Evolutionary conservation across 2,329 filamentous ascomycete species (phyloP).

Genomic region (Microdochium paspali): DNA sequence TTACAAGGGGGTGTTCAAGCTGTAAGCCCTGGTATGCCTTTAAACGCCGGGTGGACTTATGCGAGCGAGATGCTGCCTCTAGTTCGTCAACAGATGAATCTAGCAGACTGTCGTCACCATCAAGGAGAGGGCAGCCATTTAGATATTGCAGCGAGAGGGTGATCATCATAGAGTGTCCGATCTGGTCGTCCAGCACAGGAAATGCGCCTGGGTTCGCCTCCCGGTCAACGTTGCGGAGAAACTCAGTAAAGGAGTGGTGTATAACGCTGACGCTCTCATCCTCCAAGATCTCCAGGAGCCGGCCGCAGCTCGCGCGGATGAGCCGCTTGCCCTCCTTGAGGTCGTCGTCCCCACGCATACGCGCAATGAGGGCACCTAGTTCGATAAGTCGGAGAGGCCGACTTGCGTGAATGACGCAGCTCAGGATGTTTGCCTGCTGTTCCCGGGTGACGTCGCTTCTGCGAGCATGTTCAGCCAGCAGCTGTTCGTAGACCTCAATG

Average conservation of each 20-base stretch:
- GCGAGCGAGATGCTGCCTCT: no score
- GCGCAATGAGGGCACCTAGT: not conserved
- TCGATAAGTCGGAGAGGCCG: not conserved
- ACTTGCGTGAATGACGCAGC: not conserved
- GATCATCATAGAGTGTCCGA: not conserved
- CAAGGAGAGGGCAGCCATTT: not conserved
- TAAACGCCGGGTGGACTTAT: no score
- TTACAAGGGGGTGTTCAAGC: not conserved
- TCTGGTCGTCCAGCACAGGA: not conserved
- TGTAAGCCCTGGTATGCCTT: not conserved
- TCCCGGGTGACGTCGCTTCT: not conserved
- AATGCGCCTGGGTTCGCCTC: not conserved
- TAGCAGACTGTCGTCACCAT: not conserved
- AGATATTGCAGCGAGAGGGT: not conserved
- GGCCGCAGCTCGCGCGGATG: not conserved
- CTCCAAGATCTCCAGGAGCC: not conserved
- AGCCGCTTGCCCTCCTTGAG: not conserved
- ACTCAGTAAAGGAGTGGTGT: not conserved
- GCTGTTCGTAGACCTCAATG: not conserved
- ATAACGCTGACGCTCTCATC: not conserved
- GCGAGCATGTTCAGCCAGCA: not conserved
- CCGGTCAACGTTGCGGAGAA: not conserved
- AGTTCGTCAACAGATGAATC: no score
- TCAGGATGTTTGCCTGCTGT: not conserved
- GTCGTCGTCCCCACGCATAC: not conserved